Evolutionary conservation across 2,329 filamentous ascomycete genomes (phyloP).

Genomic region (Colletotrichum aenigma): DNA sequence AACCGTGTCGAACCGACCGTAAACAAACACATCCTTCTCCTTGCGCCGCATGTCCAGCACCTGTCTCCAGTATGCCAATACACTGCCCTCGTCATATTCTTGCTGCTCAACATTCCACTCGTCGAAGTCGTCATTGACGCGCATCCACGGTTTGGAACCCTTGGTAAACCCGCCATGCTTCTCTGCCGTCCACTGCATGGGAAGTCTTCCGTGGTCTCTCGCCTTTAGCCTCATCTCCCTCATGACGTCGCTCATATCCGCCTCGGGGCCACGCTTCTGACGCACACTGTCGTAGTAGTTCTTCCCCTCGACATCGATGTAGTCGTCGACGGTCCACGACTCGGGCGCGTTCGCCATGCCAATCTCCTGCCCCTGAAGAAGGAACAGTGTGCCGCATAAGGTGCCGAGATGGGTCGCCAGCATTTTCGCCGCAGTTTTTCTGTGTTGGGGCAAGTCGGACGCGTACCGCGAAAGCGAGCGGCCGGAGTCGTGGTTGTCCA

Average conservation of each 20-base stretch:
- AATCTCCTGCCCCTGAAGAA: constrained; percentile 58
- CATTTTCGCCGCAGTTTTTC: constrained; percentile 49
- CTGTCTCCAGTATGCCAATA: constrained; percentile 23
- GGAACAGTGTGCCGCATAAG: constrained; percentile 48
- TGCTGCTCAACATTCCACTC: constrained; percentile 23
- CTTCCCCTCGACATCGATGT: constrained; percentile 45
- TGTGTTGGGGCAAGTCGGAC: constrained; percentile 39
- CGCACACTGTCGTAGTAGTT: constrained; percentile 39
- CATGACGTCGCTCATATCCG: constrained; percentile 37
- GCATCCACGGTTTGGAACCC: constrained; percentile 27
- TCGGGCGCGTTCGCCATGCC: constrained; percentile 52
- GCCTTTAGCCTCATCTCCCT: constrained; percentile 43
- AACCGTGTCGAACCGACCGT: constrained; percentile 19
- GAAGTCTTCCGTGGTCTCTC: constrained; percentile 27
- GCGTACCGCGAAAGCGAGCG: constrained; percentile 54
- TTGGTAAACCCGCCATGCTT: constrained; percentile 48
- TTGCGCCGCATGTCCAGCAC: constrained; percentile 18
- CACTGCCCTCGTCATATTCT: constrained; percentile 11
- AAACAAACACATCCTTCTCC: constrained; percentile 25
- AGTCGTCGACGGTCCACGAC: constrained; percentile 45
- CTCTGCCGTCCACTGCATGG: constrained; percentile 54
- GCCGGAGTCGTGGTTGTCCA: constrained; percentile 62
- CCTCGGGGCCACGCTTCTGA: constrained; percentile 15
- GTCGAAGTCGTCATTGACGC: constrained; percentile 26
- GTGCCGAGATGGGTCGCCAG: constrained; percentile 43